Conservation (phyloP, 257 asterid genomes). For the Nicotiana tomentosiformis region DNA sequence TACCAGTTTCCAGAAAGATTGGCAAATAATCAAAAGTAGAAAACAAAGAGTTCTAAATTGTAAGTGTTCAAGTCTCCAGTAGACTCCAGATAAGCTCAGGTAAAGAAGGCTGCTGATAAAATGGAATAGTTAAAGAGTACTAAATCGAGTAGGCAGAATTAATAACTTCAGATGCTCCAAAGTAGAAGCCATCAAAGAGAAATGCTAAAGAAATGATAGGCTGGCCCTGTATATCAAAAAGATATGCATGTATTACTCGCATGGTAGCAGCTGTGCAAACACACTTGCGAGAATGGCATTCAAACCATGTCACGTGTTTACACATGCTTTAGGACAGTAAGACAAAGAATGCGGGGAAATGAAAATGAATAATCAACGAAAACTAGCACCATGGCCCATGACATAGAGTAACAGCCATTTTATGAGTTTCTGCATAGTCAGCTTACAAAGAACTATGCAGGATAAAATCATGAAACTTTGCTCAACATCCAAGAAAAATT, state of each 20-base stretch:
- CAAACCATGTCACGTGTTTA: background rate
- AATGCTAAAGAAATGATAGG: slow-evolving; percentile 51
- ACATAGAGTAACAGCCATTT: background rate
- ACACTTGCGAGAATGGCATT: slow-evolving; percentile 47
- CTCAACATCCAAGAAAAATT: background rate
- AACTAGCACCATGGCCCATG: too few species aligned
- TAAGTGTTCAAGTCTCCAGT: background rate
- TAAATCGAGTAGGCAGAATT: slow-evolving; percentile 52
- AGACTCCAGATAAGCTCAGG: background rate
- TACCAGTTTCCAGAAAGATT: background rate
- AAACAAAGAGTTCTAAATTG: too few species aligned
- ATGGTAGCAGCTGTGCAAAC: slow-evolving; percentile 35
- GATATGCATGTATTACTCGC: slow-evolving; percentile 39
- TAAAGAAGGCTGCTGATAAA: background rate
- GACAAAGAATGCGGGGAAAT: background rate
- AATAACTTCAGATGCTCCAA: slow-evolving; percentile 51
- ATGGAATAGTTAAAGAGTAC: slow-evolving; percentile 11
- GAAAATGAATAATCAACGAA: background rate
- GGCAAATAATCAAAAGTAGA: background rate
- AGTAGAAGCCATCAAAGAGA: slow-evolving; percentile 50
- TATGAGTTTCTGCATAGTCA: too few species aligned
- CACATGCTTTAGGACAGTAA: background rate
- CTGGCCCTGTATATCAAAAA: slow-evolving; percentile 21
- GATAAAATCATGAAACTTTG: background rate
- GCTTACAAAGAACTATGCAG: background rate